phyloP scores from a whole-genome alignment of 345 rosid genomes.

The Melaleuca alternifolia region DNA sequence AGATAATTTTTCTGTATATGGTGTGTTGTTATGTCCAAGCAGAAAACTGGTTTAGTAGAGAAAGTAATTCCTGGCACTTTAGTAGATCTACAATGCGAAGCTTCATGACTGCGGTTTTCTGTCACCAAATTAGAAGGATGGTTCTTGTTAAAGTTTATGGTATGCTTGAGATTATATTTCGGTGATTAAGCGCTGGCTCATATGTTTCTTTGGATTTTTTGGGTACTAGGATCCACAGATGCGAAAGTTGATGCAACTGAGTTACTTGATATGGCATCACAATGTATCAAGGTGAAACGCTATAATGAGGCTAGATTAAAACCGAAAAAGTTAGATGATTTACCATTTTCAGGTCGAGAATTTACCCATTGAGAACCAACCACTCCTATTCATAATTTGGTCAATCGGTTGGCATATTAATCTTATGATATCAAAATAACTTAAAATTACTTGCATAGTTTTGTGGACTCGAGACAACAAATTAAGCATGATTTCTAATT shows the following conservation, averaged over 20 bases:
- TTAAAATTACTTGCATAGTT: no score
- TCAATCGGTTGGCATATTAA: no score
- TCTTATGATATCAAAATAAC: no score
- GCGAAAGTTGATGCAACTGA: conserved; percentile 57
- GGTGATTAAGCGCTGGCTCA: background rate
- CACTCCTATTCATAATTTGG: no score
- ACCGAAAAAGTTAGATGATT: no score
- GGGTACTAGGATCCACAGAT: conserved; percentile 27
- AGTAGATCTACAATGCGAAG: background rate
- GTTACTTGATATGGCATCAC: conserved; percentile 68
- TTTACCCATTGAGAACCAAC: no score
- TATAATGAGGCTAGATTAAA: conserved; percentile 40
- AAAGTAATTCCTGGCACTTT: background rate
- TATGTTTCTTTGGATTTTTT: background rate
- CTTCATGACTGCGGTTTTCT: background rate
- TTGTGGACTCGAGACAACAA: no score
- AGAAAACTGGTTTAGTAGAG: background rate
- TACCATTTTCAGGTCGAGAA: no score
- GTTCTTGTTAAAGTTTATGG: background rate
- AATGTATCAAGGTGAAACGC: conserved; percentile 65
- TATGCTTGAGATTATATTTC: background rate
- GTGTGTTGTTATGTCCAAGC: background rate
- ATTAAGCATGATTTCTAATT: no score
- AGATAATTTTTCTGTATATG: background rate
- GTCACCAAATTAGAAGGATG: background rate